Percentiles rank a stretch among this genome's conserved stretches.
Conservation (phyloP, 441 rosid species). For the Iberis amara region DNA sequence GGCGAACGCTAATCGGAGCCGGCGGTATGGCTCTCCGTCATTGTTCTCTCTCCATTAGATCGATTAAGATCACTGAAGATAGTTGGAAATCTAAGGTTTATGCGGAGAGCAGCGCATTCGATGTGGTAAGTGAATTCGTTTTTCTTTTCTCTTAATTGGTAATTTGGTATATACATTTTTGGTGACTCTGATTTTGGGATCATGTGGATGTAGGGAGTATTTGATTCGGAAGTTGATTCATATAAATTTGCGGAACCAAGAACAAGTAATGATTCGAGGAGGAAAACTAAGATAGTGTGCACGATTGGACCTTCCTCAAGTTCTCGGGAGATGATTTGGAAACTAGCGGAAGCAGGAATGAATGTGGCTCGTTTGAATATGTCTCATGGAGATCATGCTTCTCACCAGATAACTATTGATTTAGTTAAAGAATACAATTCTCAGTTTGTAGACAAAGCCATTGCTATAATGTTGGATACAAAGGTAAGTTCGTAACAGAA, state of each 20-base stretch:
- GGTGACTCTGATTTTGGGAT: not conserved
- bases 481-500: conserved; percentile 64
- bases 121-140: conserved; percentile 30
- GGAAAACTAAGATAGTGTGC: conserved; percentile 88
- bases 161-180: too few relatives aligned
- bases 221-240: conserved; percentile 32
- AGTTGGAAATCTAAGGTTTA: conserved; percentile 19
- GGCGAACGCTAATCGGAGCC: conserved; percentile 16
- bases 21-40: conserved; percentile 18
- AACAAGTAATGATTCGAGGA: conserved; percentile 34
- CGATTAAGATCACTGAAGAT: conserved; percentile 31
- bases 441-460: conserved; percentile 64
- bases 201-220: conserved; percentile 34
- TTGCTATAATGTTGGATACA: conserved; percentile 90
- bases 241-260: conserved; percentile 28
- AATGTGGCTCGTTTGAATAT: conserved; percentile 92
- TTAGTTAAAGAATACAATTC: conserved; percentile 88
- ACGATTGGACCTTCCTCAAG: conserved; percentile 94
- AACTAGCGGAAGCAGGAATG: conserved; percentile 88
- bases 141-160: not conserved
- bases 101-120: conserved; percentile 38
- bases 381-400: conserved; percentile 96
- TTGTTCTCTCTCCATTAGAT: conserved; percentile 32
- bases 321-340: conserved; percentile 91
- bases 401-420: conserved; percentile 83